A percentile compares a stretch with the other conserved stretches of the same genome.
Evolutionary conservation across 805 yeast species (phyloP).

Genomic region (Komagataella pseudopastoris): DNA sequence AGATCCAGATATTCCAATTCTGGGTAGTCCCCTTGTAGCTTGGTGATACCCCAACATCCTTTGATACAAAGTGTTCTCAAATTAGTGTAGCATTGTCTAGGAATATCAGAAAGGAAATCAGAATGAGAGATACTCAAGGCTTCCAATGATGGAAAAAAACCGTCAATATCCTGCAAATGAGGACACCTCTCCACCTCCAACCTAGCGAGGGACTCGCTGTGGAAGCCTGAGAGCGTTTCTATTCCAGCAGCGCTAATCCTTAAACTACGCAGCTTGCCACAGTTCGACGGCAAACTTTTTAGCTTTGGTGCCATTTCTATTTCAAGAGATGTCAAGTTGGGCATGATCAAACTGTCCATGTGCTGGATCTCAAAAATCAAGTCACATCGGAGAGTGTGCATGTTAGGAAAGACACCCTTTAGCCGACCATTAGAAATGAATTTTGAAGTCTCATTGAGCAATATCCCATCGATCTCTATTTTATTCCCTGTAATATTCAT

Average conservation of each 20-base stretch:
- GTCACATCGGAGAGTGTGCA: not conserved
- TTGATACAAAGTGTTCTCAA: not conserved
- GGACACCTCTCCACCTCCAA: not conserved
- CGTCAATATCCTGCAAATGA: not conserved
- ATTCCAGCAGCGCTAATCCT: not conserved
- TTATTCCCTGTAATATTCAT: not conserved
- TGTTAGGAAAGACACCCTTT: not conserved
- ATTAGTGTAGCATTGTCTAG: not conserved
- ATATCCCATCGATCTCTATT: not conserved
- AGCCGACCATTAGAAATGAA: not conserved
- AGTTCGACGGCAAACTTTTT: not conserved
- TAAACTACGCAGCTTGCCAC: not conserved
- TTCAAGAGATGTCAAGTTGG: not conserved
- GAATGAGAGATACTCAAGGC: not conserved
- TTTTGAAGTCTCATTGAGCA: not conserved
- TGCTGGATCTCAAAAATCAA: not conserved
- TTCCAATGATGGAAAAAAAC: not conserved
- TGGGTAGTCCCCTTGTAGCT: not conserved
- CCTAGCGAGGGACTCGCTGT: not conserved
- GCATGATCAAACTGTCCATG: not conserved
- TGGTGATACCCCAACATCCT: not conserved
- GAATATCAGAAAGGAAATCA: not conserved
- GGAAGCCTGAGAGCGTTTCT: not conserved
- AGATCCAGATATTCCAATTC: not conserved
- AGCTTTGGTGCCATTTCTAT: not conserved